Base-by-base conservation (phyloP, 768 basidiomycete species). In the Boletus pseudo-olivaceus region DNA sequence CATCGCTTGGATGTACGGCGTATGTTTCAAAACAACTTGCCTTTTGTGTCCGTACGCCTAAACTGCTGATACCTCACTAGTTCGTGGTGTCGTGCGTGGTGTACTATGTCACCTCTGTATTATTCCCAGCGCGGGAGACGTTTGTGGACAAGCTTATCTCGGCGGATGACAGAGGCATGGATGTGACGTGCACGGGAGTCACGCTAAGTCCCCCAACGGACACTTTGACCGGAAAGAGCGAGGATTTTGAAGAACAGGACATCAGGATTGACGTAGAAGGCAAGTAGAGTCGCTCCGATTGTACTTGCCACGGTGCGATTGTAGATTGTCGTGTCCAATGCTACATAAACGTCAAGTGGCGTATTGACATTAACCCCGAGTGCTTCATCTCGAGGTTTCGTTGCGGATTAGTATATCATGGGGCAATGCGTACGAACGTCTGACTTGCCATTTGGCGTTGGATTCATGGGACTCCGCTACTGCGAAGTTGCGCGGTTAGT, bases 1-100 rank as follows among this genome's bases (percentile, higher is more conserved):
- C 63, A 76, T 93, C 54, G 81, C 87, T 3, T 93, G 88, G 83
- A 64, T 93, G 27, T 89, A 85, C 59, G 88, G 88, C 51, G 88
- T 90, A 67, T 49, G 83, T 72, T 23, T n/a, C 32, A 9, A 35
- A 20, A 34, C n/a, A 4, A 23, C 40, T 29, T 41, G 39, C 54
- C 6, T 23, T 33, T 19, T 19, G 20, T 23, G 29, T 30, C 9
- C 9, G 23, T 27, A 33, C 15, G 47, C 41, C 26, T 27, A 17
- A 7, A 32, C 9, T 19, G 29, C 19, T 15, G 30, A 48, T 26
- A 14, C 1, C 15, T 41, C 14, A 4, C 20, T 34, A 70, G 70
- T 70, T 70, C 7, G 47, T 67, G 15, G 61, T 70, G 23, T 57
- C 66, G 35, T 63, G 56, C 11, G 34, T 62, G 47, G 68, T 70